phyloP scores from a whole-genome alignment of 371 early-diverging fungal genomes.

The Zychaea mexicana region DNA sequence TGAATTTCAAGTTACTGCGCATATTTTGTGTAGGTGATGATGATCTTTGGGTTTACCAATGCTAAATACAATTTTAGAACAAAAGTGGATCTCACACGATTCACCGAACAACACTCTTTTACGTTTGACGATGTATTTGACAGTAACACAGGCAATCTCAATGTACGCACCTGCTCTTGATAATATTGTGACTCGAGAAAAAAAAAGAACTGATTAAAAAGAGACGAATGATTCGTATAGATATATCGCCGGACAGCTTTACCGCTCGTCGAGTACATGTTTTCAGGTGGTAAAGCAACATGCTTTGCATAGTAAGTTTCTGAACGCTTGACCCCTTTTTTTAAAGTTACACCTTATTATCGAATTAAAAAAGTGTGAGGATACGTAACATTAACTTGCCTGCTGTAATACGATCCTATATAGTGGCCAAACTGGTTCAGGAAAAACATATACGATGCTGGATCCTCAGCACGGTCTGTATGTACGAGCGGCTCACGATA shows the following conservation, averaged over 20 bases:
- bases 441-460: conserved; percentile 99
- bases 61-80: conserved; percentile 66
- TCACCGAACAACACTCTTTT: conserved; percentile 93
- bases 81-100: conserved; percentile 94
- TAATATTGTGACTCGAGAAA: not conserved
- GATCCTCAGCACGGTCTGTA: conserved; percentile 86
- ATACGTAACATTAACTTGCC: too few relatives aligned
- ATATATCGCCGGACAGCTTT: conserved; percentile 91
- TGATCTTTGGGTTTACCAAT: too few relatives aligned
- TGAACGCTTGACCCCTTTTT: too few relatives aligned
- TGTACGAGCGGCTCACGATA: conserved; percentile 88
- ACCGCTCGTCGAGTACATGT: conserved; percentile 93
- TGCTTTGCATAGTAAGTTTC: conserved; percentile 94
- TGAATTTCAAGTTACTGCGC: too few relatives aligned
- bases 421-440: conserved; percentile 95
- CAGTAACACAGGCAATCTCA: conserved; percentile 72
- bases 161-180: conserved; percentile 64
- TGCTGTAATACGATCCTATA: not conserved
- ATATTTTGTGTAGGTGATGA: too few relatives aligned
- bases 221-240: conserved; percentile 1
- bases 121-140: conserved; percentile 98
- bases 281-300: conserved; percentile 96
- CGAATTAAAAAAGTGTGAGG: too few relatives aligned
- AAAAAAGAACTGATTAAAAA: not conserved
- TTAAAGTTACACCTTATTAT: too few relatives aligned